Evolutionary conservation across 2,329 filamentous ascomycete species (phyloP), one percentile per base, ranked within the genome.

Genomic region (Colletotrichum sp.): DNA sequence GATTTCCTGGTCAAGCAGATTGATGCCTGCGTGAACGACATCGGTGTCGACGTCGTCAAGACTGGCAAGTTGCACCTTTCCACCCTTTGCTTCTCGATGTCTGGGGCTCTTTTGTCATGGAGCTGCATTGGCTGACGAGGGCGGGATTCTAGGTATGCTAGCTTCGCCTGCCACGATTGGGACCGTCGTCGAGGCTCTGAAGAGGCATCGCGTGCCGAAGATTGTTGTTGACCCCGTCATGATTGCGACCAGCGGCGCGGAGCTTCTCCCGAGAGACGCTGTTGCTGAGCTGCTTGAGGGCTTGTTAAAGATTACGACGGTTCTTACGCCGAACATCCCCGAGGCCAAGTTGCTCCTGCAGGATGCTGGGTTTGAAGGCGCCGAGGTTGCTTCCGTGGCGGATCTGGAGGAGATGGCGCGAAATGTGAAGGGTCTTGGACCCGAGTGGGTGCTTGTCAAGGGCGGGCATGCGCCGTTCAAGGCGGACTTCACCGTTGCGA

Each of bases 41-140:
- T 99, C 76, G 94, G 94, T 5, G 93, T 95, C 5, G 95, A 98
- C 88, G 95, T 98, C 63, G 92, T 99, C 79, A 99, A 98, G 86
- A 96, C 95, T 64, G 96, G 96, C 98, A 84, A 80, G 87, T 83
- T 57, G 24, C 39, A 16, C 62, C 10, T 24, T 24, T 26, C 18
- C 18, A 24, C 49, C 9, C 18, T 63, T 63, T 0, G 6, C 4
- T 21, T 13, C 4, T 24, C n/a, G n/a, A 24, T 21, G 10, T 52
- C n/a, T 52, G n/a, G 3, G 44, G n/a, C 44, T 13, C 12, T 3
- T 63, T 5, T 8, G 5, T 30, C 16, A n/a, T 0, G 30, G n/a
- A 21, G 21, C 12, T 34, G 30, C 59, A 49, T 26, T 55, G 12
- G 49, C 16, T 10, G 26, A 24, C n/a, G 68, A 49, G 12, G 28